These are phyloP conservation scores for Musa beccarii DNA, from an alignment of 176 grass and related monocot species.

Conservation along the genomic window DNA sequence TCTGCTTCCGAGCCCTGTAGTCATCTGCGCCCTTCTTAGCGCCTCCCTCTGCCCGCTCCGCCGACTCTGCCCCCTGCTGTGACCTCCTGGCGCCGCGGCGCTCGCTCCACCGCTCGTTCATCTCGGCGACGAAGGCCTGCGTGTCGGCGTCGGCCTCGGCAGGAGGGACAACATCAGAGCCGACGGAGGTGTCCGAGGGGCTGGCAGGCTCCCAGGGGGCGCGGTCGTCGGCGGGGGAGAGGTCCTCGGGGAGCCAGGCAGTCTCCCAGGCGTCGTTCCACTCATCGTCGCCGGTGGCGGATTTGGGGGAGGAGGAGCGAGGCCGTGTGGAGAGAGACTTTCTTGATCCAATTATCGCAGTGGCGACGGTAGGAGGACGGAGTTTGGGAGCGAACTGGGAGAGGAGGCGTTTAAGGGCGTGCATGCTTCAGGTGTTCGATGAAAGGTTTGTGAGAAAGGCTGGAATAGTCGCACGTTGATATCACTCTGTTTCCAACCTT, in stretches of 20 bases:
- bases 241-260: constrained; percentile 77
- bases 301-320: neutral
- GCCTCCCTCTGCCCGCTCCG: constrained; percentile 19
- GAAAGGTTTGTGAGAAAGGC: constrained; percentile 28
- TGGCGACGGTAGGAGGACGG: neutral
- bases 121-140: constrained; percentile 84
- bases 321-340: constrained; percentile 1
- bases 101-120: constrained; percentile 78
- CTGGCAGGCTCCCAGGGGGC: constrained; percentile 18
- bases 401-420: constrained; percentile 36
- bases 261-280: constrained; percentile 99
- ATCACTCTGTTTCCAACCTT: too few relatives aligned
- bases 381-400: constrained; percentile 7
- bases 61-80: constrained; percentile 20
- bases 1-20: constrained; percentile 85
- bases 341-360: neutral
- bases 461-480: neutral
- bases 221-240: constrained; percentile 23
- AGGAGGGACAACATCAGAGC: constrained; percentile 10
- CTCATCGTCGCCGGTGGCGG: constrained; percentile 53
- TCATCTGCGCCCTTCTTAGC: constrained; percentile 52
- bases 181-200: constrained; percentile 1
- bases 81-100: constrained; percentile 34
- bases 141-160: constrained; percentile 68
- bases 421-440: constrained; percentile 54